Conservation (phyloP, 257 asterid species). For the Primulina tabacum region DNA sequence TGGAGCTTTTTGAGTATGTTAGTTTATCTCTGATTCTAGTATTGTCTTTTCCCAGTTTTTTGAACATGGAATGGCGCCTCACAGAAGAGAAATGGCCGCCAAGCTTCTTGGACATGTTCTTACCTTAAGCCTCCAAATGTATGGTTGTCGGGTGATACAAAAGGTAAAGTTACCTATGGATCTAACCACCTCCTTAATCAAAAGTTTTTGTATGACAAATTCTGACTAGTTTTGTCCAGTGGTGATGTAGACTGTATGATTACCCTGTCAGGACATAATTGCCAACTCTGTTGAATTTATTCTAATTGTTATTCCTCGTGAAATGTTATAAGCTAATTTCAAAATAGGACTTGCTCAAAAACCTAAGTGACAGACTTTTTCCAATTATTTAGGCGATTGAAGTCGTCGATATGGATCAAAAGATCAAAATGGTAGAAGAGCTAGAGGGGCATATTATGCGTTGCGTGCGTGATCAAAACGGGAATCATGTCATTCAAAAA, state of each 20-base stretch:
- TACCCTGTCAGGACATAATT: neutral
- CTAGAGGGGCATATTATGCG: conserved; percentile 92
- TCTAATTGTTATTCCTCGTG: neutral
- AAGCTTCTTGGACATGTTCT: conserved; percentile 88
- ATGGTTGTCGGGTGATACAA: conserved; percentile 96
- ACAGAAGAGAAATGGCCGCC: conserved; percentile 80
- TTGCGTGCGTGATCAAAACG: conserved; percentile 97
- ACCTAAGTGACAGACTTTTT: conserved; percentile 7
- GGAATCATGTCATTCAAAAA: conserved; percentile 91
- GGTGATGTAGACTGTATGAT: neutral
- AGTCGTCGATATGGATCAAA: conserved; percentile 88
- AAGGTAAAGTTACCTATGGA: conserved; percentile 49
- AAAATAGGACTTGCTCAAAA: conserved; percentile 10
- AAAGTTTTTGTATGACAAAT: neutral
- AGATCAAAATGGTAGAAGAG: conserved; percentile 89
- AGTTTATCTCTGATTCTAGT: conserved; percentile 20
- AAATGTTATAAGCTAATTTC: conserved; percentile 5
- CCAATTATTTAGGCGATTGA: conserved; percentile 69
- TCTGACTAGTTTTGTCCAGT: conserved; percentile 1
- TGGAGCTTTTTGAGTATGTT: conserved; percentile 19
- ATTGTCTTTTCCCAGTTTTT: conserved; percentile 53
- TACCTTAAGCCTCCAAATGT: conserved; percentile 92
- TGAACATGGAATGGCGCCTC: conserved; percentile 88
- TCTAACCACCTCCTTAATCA: neutral
- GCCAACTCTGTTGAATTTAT: neutral